Evolutionary conservation across 768 basidiomycete genomes (phyloP), one percentile per base, ranked within the genome.

Genomic region (Collybia mongolica): DNA sequence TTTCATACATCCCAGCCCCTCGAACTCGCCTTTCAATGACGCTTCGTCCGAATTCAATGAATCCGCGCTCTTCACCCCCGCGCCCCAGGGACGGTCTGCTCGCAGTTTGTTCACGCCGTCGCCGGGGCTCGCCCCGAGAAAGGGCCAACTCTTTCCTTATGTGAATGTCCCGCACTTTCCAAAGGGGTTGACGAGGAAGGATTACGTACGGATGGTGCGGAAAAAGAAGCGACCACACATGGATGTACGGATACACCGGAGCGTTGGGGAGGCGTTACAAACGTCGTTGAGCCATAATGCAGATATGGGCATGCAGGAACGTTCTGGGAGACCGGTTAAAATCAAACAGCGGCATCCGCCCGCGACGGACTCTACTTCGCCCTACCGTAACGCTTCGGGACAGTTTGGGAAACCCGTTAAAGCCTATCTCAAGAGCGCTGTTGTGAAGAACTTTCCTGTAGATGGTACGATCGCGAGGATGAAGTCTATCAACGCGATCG

Each of bases 131-230:
- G 39, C 39, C 38, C 17, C 6, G 15, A 51, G 23, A 18, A 46
- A 24, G 41, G 42, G 56, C n/a, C 11, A 46, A 23, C 1, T 62
- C 2, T 50, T 64, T 38, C 57, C 61, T 5, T 54, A 66, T 43
- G 55, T 69, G 8, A 40, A 49, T 23, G 59, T 65, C 2, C 67
- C 67, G 1, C 59, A 59, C 0, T 46, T 67, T 14, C 57, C 56
- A 18, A 23, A 29, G 18, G 56, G 48, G 17, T 20, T n/a, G 11
- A 37, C 36, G 4, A 52, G 36, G 11, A 45, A 52, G 11, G 45
- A 57, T 7, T 67, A 69, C 44, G 39, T 39, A 18, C 52, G 18
- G 7, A 46, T 56, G 18, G 15, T 49, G 17, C 39, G 36, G 23
- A 40, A 41, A 41, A 54, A 51, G 35, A 39, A 6, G 15, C 49